phyloP scores from a whole-genome alignment of 225 moss, liverwort and hornwort species.

The Rhytidiadelphus loreus region DNA sequence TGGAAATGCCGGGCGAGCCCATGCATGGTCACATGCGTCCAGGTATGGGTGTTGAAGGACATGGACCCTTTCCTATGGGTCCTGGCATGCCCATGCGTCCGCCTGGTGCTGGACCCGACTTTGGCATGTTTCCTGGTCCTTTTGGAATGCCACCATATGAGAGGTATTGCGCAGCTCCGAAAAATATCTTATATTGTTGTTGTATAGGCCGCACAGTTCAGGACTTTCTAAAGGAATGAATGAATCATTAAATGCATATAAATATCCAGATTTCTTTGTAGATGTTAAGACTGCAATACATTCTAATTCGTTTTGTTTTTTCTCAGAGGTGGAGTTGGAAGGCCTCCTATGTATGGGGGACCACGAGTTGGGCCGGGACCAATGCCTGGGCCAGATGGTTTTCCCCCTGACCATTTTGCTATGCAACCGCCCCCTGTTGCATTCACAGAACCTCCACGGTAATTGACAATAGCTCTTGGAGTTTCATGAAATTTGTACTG shows the following conservation, averaged over 20 bases:
- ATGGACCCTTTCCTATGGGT: conserved; percentile 71
- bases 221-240: background rate
- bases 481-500: background rate
- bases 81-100: conserved; percentile 87
- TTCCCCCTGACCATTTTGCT: conserved; percentile 53
- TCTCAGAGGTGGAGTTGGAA: conserved; percentile 71
- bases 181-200: background rate
- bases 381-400: conserved; percentile 47
- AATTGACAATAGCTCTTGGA: background rate
- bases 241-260: background rate
- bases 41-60: conserved; percentile 82
- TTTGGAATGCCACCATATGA: conserved; percentile 75
- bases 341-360: conserved; percentile 76
- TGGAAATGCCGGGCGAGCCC: conserved; percentile 63
- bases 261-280: background rate
- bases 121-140: conserved; percentile 83
- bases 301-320: background rate
- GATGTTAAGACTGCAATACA: background rate
- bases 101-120: conserved; percentile 69
- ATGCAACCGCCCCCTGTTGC: conserved; percentile 64
- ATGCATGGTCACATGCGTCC: conserved; percentile 73
- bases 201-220: background rate
- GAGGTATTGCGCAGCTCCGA: conserved; percentile 38
- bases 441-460: conserved; percentile 70
- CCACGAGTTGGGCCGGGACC: conserved; percentile 60